Conservation (phyloP, 208 protist genomes). For the Vickermania ingenoplastis region DNA sequence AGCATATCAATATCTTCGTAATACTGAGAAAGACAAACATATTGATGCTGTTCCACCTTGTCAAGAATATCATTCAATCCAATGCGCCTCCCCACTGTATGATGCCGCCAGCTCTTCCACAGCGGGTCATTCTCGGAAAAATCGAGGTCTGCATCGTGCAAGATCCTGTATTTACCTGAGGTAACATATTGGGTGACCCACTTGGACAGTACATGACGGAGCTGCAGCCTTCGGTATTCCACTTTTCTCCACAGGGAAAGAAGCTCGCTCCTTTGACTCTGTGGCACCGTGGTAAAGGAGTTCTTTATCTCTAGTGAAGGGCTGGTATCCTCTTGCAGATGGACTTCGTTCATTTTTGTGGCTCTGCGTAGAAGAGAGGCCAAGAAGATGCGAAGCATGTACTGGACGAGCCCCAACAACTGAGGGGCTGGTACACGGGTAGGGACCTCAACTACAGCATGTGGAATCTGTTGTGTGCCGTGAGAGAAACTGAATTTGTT, state of each 20-base stretch:
- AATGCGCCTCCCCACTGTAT: constrained; percentile 40
- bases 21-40: constrained; percentile 79
- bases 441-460: too few relatives aligned
- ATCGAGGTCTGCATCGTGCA: constrained; percentile 63
- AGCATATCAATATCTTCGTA: constrained; percentile 75
- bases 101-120: constrained; percentile 48
- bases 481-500: too few relatives aligned
- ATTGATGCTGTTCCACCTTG: constrained; percentile 64
- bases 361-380: not conserved
- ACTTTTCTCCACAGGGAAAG: constrained; percentile 70
- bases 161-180: constrained; percentile 42
- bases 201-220: constrained; percentile 68
- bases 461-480: too few relatives aligned
- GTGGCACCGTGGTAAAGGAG: too few relatives aligned
- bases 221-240: constrained; percentile 69
- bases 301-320: too few relatives aligned
- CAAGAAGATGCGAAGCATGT: not conserved
- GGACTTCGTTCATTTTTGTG: too few relatives aligned
- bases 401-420: too few relatives aligned
- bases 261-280: constrained; percentile 9
- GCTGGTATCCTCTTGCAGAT: too few relatives aligned
- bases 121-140: constrained; percentile 27
- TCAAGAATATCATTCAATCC: constrained; percentile 62
- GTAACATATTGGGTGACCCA: constrained; percentile 69
- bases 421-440: constrained; percentile 12